These are phyloP conservation scores for Arabis hirsuta DNA, from an alignment of 345 rosid species.

Conservation along the genomic window DNA sequence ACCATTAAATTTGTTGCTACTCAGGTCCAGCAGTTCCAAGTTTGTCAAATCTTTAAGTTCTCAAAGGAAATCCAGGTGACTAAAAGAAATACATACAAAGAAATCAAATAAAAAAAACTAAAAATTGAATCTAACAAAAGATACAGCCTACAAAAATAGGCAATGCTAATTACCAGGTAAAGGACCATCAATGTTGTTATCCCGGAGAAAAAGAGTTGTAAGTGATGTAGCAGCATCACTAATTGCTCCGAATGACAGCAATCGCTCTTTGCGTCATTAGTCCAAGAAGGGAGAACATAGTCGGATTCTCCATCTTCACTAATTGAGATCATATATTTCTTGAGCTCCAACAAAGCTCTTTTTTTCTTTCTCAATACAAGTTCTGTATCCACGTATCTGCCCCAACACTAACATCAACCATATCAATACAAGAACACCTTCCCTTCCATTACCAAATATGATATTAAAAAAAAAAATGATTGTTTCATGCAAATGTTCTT, in stretches of 20 bases:
- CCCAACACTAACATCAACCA: background rate
- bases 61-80: background rate
- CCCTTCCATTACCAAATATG: background rate
- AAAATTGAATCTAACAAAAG: too few species aligned
- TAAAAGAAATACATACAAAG: background rate
- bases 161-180: background rate
- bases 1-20: conserved; percentile 3
- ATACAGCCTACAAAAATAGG: too few species aligned
- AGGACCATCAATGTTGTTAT: background rate
- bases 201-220: background rate
- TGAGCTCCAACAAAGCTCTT: conserved; percentile 20
- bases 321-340: background rate
- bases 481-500: too few species aligned
- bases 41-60: background rate
- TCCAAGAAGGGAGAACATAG: background rate
- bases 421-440: conserved; percentile 12
- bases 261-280: conserved; percentile 10
- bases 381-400: conserved; percentile 1
- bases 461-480: background rate
- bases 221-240: conserved; percentile 7
- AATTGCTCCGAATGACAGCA: conserved; percentile 27
- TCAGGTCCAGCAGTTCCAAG: conserved; percentile 15
- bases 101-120: too few species aligned
- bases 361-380: conserved; percentile 7
- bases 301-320: background rate